Base-by-base conservation (phyloP, 2,329 filamentous ascomycete species). In the Botrytis tulipae region DNA sequence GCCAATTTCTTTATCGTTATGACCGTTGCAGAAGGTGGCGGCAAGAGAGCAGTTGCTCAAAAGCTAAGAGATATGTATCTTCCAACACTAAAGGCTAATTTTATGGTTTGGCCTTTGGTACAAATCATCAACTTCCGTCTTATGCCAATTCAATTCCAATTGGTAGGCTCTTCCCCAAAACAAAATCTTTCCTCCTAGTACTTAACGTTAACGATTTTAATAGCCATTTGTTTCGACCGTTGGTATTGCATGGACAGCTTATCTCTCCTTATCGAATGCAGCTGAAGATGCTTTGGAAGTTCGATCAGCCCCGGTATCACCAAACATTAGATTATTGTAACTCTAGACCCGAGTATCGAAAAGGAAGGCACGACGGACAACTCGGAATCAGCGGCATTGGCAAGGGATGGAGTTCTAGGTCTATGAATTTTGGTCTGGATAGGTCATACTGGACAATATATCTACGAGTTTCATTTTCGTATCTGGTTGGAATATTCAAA, bases 181-280 rank as follows among this genome's bases (percentile, higher is more conserved):
- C 9, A 29, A 29, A 61, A 22, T 70, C 48, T n/a, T 66, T 40
- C 73, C 76, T 66, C 76, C 44, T 48, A 68, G 71, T 62, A 61
- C 79, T 29, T 18, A 18, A 3, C 14, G n/a, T 18, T 70, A 37
- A 70, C 25, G 2, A 73, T 32, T 20, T 37, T 29, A 40, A 60
- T 59, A 97, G 95, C 95, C 95, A 0, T 98, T 99, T 81, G 95
- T 98, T 14, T 98, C 95, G 25, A 97, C 93, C 14, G 84, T 99
- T 73, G 95, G 95, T 87, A 98, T 98, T 79, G 94, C 94, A 48
- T 98, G 95, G 96, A 98, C 96, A 18, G 95, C 95, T 32, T 99
- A 98, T 83, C 89, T 99, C 18, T 98, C 95, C 4, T 87, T 99
- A 70, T 93, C 92, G 75, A 98, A 98, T 84, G 91, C 94, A 8